Evolutionary conservation across 495 filamentous ascomycete species (phyloP).

Genomic region (Neurospora sp.): DNA sequence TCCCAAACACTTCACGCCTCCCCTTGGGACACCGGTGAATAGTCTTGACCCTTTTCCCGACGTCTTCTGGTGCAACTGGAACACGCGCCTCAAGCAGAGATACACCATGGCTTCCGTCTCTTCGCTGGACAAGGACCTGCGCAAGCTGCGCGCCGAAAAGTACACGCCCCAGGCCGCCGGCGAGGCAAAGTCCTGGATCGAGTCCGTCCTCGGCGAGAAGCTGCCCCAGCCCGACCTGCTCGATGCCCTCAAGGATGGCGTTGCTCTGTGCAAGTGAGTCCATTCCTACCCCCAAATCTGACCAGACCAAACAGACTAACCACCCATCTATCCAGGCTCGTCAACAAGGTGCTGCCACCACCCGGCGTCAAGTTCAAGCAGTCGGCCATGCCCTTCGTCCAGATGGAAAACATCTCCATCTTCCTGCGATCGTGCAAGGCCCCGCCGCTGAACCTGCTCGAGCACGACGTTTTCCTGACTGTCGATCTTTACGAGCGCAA

Average conservation of each 20-base stretch:
- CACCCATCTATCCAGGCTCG: constrained; percentile 46
- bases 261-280: constrained; percentile 79
- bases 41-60: background rate
- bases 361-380: constrained; percentile 71
- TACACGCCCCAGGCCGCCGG: constrained; percentile 89
- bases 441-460: constrained; percentile 73
- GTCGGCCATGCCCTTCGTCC: constrained; percentile 92
- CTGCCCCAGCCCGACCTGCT: constrained; percentile 68
- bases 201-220: constrained; percentile 63
- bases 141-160: constrained; percentile 80
- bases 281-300: background rate
- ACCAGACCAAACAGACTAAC: constrained; percentile 11
- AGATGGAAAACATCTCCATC: constrained; percentile 98
- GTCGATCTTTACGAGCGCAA: constrained; percentile 96
- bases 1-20: background rate
- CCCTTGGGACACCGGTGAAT: background rate
- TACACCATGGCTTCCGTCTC: constrained; percentile 80
- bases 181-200: constrained; percentile 81
- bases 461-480: constrained; percentile 94
- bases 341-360: constrained; percentile 68
- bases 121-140: constrained; percentile 91
- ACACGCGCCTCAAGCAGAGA: background rate
- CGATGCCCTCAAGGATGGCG: constrained; percentile 78
- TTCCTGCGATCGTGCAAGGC: constrained; percentile 82
- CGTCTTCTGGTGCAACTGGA: background rate